Evolutionary conservation across 2,329 filamentous ascomycete genomes (phyloP).

Genomic region (Aspergillus texensis): DNA sequence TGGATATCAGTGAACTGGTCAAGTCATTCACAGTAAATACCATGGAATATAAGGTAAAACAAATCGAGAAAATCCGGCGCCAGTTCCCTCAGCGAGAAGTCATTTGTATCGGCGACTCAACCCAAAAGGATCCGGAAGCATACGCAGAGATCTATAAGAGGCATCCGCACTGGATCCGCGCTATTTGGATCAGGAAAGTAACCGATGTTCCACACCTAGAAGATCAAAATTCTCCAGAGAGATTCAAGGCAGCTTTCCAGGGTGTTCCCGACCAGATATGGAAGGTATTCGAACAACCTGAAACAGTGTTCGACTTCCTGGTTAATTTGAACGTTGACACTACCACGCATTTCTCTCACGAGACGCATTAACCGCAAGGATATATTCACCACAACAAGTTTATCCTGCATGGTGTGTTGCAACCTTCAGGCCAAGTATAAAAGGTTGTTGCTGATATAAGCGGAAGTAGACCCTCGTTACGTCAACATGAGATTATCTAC

Average conservation of each 20-base stretch:
- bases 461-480: slow-evolving; percentile 10
- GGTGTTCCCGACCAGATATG: slow-evolving; percentile 71
- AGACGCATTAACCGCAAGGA: background rate
- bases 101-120: slow-evolving; percentile 86
- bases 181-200: slow-evolving; percentile 85
- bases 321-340: slow-evolving; percentile 26
- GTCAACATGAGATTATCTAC: slow-evolving; percentile 18
- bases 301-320: slow-evolving; percentile 56
- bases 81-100: slow-evolving; percentile 81
- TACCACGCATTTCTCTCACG: background rate
- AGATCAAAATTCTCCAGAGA: slow-evolving; percentile 70
- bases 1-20: slow-evolving; percentile 78
- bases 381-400: background rate
- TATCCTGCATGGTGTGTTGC: background rate
- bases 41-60: slow-evolving; percentile 80
- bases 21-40: slow-evolving; percentile 78
- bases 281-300: slow-evolving; percentile 79
- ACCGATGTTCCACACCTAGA: slow-evolving; percentile 73
- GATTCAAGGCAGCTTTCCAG: slow-evolving; percentile 84
- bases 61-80: slow-evolving; percentile 73
- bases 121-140: slow-evolving; percentile 86
- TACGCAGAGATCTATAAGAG: slow-evolving; percentile 77
- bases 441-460: background rate
- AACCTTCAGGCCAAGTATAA: background rate
- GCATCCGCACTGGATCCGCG: slow-evolving; percentile 74